Evolutionary conservation across 495 filamentous ascomycete genomes (phyloP).

Genomic region (Penicillium canariense): DNA sequence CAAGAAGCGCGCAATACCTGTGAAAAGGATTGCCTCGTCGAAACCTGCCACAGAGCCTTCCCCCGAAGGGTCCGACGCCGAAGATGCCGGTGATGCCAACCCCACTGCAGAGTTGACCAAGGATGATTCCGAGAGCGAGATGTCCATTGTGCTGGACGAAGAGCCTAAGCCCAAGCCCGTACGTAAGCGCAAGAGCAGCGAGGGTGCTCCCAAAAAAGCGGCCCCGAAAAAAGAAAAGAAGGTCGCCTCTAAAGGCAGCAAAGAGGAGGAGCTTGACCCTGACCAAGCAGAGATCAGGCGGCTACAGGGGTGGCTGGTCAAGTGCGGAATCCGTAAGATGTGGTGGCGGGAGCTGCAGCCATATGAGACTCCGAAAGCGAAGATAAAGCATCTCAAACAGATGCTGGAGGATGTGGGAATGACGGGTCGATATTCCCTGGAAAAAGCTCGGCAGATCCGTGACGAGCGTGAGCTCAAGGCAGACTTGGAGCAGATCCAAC

Average conservation of each 20-base stretch:
- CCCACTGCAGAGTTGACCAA: conserved; percentile 29
- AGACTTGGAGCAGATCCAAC: conserved; percentile 78
- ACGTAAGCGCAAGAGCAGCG: conserved; percentile 41
- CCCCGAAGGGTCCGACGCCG: conserved; percentile 22
- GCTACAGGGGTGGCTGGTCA: conserved; percentile 82
- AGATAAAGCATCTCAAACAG: conserved; percentile 75
- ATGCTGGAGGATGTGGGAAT: conserved; percentile 83
- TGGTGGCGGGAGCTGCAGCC: conserved; percentile 81
- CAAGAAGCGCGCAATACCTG: conserved; percentile 19
- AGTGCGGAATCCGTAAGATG: conserved; percentile 92
- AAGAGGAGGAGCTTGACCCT: conserved; percentile 54
- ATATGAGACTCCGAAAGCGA: conserved; percentile 70
- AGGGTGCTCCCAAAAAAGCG: conserved; percentile 29
- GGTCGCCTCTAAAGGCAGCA: conserved; percentile 25
- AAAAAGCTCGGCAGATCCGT: conserved; percentile 82
- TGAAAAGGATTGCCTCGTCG: conserved; percentile 26
- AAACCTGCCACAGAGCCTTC: conserved; percentile 27
- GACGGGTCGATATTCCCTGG: conserved; percentile 78
- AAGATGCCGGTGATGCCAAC: conserved; percentile 24
- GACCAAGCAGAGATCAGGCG: conserved; percentile 82
- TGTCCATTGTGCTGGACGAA: conserved; percentile 76
- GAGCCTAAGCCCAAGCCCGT: conserved; percentile 57
- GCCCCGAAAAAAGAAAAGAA: conserved; percentile 37
- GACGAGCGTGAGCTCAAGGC: conserved; percentile 76
- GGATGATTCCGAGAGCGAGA: conserved; percentile 70